phyloP scores from a whole-genome alignment of 257 asterid genomes.

The Leonotis leonurus region DNA sequence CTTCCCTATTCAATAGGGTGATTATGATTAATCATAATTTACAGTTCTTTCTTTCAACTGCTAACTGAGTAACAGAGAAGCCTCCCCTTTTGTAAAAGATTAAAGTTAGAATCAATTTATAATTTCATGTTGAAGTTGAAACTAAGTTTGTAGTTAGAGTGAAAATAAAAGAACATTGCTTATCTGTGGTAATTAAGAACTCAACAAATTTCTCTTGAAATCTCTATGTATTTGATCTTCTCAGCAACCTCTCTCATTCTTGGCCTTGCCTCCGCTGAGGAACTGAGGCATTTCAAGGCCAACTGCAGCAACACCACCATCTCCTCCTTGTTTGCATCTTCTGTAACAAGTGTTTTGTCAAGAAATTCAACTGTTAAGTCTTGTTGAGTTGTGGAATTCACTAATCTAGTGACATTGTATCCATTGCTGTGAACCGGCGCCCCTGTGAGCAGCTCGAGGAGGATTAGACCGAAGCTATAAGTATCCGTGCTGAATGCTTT shows the following conservation, averaged over 20 bases:
- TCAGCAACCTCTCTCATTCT: constrained; percentile 42
- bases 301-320: constrained; percentile 55
- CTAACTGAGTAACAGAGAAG: constrained; percentile 3
- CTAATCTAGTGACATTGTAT: constrained; percentile 53
- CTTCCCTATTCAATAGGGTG: constrained; percentile 17
- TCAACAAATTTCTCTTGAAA: background rate
- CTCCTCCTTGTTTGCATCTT: constrained; percentile 46
- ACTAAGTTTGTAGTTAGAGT: background rate
- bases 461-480: constrained; percentile 47
- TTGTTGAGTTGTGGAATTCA: constrained; percentile 45
- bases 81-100: background rate
- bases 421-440: constrained; percentile 43
- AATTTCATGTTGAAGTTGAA: background rate
- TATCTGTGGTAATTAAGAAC: background rate
- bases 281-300: constrained; percentile 49
- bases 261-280: constrained; percentile 41
- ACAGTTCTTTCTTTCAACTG: constrained; percentile 6
- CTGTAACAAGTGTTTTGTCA: constrained; percentile 36
- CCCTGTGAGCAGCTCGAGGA: constrained; percentile 68
- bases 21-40: constrained; percentile 17
- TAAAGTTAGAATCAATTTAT: too few species aligned
- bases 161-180: too few species aligned
- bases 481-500: constrained; percentile 34
- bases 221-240: constrained; percentile 29
- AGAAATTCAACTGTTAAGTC: constrained; percentile 65